Evolutionary conservation across 148 eudicot species (phyloP), one percentile per base, ranked within the genome.

Genomic region (Cornus florida): DNA sequence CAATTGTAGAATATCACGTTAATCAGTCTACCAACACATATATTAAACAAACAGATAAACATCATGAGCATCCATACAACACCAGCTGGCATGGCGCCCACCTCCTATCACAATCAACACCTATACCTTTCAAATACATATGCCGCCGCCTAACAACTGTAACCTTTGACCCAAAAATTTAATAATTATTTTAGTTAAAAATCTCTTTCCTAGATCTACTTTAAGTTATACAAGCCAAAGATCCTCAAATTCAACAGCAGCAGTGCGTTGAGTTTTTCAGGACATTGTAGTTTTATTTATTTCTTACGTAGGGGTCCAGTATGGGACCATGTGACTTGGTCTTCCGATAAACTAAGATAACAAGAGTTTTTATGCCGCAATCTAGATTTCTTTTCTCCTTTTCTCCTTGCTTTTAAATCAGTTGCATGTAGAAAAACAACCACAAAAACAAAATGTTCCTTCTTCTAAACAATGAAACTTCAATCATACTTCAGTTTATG

Each of bases 181-280:
- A 69, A 74, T 32, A 74, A 9, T 17, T 59, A 31, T 50, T 8
- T 32, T 50, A 56, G 56, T 68, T 35, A 38, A 43, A 56, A 73
- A 24, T 69, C 69, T 38, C 57, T 64, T 35, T 69, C 39, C 38
- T 23, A 10, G 72, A 48, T 41, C 43, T 28, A 73, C 39, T 41
- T 66, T n/a, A 56, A 9, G 59, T 74, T 68, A 35, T 22, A 48
- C 70, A 69, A 57, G 60, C 74, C 24, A 11, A 69, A 57, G 78
- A 39, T 67, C 46, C 43, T 12, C 31, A 28, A 28, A 28, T 28
- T 20, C 33, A 59, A 39, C n/a, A 74, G 64, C 4, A 48, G 16
- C 43, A 53, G 69, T 65, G 43, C 19, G 7, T 68, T 60, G 3
- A 57, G 3, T 35, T 80, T 48, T 33, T 10, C 10, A n/a, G 62